Evolutionary conservation across 1,284 basidiomycete genomes (phyloP).

Genomic region (Puccinia triticina): DNA sequence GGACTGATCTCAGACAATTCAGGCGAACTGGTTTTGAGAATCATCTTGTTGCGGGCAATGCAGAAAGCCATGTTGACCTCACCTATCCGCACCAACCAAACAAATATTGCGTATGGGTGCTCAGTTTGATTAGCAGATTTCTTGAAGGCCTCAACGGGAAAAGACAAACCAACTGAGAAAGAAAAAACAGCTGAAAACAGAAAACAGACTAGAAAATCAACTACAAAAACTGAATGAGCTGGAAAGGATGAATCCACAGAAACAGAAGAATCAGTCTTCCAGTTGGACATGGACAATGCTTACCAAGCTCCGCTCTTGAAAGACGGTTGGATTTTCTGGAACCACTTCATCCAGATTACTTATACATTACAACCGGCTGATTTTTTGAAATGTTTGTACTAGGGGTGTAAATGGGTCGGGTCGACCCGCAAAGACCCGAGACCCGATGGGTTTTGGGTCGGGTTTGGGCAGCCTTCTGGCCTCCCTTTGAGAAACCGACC

Average conservation of each 20-base stretch:
- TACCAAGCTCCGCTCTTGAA: not conserved
- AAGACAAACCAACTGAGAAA: no score
- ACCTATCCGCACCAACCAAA: not conserved
- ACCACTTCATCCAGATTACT: not conserved
- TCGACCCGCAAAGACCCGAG: no score
- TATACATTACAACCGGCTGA: not conserved
- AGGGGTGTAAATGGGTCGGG: no score
- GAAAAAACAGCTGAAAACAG: no score
- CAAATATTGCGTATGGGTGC: not conserved
- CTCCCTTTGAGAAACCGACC: no score
- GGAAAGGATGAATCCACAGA: no score
- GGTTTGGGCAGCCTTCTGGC: no score
- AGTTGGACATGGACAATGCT: not conserved
- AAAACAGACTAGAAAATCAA: no score
- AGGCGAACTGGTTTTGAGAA: not conserved
- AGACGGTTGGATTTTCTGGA: not conserved
- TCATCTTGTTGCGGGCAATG: conserved; percentile 1
- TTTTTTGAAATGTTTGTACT: not conserved
- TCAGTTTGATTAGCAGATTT: conserved; percentile 8
- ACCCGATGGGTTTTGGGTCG: not conserved
- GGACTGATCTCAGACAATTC: not conserved
- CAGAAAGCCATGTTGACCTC: not conserved
- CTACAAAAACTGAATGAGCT: no score
- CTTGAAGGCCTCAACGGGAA: not conserved
- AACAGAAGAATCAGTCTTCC: not conserved